These are phyloP conservation scores for Plantago ovata DNA, from an alignment of 257 asterid genomes.

Conservation along the genomic window DNA sequence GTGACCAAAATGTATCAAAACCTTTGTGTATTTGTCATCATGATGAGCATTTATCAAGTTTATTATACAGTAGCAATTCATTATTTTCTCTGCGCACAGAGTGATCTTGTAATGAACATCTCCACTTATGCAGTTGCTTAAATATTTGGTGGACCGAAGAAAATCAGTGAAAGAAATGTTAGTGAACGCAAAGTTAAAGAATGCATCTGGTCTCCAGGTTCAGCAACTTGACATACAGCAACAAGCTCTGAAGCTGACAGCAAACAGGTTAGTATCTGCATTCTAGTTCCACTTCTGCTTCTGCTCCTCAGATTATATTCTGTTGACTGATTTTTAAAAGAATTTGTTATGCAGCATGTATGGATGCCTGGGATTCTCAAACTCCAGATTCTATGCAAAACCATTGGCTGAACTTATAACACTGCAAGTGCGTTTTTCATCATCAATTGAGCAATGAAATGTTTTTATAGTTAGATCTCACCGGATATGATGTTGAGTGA, in stretches of 20 bases:
- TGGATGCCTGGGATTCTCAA: constrained; percentile 95
- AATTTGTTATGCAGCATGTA: constrained; percentile 63
- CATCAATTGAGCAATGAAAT: constrained; percentile 5
- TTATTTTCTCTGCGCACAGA: constrained; percentile 4
- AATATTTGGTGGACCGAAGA: constrained; percentile 86
- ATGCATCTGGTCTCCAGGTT: constrained; percentile 80
- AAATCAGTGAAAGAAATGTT: constrained; percentile 69
- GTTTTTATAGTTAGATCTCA: constrained; percentile 15
- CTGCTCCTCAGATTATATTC: constrained; percentile 19
- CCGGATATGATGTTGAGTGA: constrained; percentile 25
- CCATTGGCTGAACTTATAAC: constrained; percentile 96
- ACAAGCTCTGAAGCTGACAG: constrained; percentile 95
- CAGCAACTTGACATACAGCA: constrained; percentile 95
- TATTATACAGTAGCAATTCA: constrained; percentile 6
- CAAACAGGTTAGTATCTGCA: constrained; percentile 67
- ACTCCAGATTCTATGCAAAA: constrained; percentile 95
- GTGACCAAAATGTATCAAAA: not conserved
- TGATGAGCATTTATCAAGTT: constrained; percentile 7
- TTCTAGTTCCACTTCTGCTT: constrained; percentile 14
- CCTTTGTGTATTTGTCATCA: not conserved
- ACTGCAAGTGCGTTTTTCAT: constrained; percentile 55
- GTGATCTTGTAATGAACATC: constrained; percentile 14
- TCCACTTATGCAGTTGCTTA: constrained; percentile 57
- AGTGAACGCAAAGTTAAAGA: constrained; percentile 51
- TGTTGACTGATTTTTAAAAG: constrained; percentile 22